A percentile compares a stretch with the other conserved stretches of the same genome.
These are phyloP conservation scores for Brassica nigra DNA, from an alignment of 345 rosid genomes.

Conservation along the genomic window DNA sequence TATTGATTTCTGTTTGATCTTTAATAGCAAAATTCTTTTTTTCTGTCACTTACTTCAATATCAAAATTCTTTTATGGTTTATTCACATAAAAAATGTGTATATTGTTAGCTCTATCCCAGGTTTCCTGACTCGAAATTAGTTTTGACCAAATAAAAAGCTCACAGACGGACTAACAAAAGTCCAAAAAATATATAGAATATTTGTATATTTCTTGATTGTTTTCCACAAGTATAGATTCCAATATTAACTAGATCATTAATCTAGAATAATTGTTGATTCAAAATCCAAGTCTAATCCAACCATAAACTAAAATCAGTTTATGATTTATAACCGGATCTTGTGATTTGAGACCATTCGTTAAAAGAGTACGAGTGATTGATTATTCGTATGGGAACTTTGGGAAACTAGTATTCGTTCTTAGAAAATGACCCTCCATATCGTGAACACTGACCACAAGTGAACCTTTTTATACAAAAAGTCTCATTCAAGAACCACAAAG, in stretches of 20 bases:
- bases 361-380: constrained; percentile 20
- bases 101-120: not conserved
- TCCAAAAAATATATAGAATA: not conserved
- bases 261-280: not conserved
- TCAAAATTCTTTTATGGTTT: not conserved
- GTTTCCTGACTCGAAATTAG: not conserved
- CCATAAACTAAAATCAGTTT: not conserved
- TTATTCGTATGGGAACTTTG: constrained; percentile 3
- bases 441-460: not conserved
- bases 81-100: constrained; percentile 25
- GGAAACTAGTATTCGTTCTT: not conserved
- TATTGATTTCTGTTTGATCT: too few relatives aligned
- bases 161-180: not conserved
- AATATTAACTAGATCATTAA: not conserved
- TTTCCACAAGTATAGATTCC: not conserved
- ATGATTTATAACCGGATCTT: not conserved
- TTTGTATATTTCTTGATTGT: not conserved
- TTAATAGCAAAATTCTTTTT: too few relatives aligned
- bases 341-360: constrained; percentile 13
- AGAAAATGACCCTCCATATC: constrained; percentile 25
- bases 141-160: not conserved
- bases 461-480: not conserved
- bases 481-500: constrained; percentile 9
- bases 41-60: not conserved
- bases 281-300: constrained; percentile 1